Percentiles rank a stretch among this genome's conserved stretches.
Conservation (phyloP, 106 monocot species). For the Allium fistulosum region DNA sequence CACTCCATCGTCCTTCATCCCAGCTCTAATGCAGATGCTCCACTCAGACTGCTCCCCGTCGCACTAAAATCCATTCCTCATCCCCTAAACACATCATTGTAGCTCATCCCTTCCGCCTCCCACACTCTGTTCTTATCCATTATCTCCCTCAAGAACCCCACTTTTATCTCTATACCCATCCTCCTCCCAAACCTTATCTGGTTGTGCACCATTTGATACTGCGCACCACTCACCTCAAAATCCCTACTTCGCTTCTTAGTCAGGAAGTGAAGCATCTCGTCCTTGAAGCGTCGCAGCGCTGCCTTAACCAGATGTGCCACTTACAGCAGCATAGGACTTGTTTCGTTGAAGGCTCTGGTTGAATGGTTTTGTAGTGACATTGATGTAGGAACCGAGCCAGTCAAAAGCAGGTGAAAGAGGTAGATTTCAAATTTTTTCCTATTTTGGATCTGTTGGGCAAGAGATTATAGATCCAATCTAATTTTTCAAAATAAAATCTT, state of each 20-base stretch:
- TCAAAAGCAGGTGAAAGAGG: too few relatives aligned
- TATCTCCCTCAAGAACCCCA: constrained; percentile 36
- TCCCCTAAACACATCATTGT: constrained; percentile 4
- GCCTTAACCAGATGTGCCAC: constrained; percentile 89
- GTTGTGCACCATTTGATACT: neutral
- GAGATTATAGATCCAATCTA: too few relatives aligned
- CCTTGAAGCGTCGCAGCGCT: constrained; percentile 98
- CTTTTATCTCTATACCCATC: constrained; percentile 25
- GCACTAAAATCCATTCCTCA: constrained; percentile 16
- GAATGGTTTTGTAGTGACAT: too few relatives aligned
- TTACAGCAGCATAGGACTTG: constrained; percentile 32
- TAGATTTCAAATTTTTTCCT: too few relatives aligned
- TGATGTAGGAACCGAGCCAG: too few relatives aligned
- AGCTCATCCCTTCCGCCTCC: constrained; percentile 8
- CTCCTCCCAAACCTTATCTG: neutral
- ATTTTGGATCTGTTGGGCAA: too few relatives aligned
- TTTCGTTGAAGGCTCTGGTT: too few relatives aligned
- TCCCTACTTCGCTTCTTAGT: constrained; percentile 54
- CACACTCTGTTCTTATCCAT: constrained; percentile 34
- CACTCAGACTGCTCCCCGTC: constrained; percentile 27
- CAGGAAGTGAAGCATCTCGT: constrained; percentile 95
- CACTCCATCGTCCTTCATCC: neutral
- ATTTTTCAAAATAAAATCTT: too few relatives aligned
- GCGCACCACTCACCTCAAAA: constrained; percentile 11
- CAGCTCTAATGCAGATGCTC: constrained; percentile 35